Evolutionary conservation across 2,329 filamentous ascomycete species (phyloP), one percentile per base, ranked within the genome.

Genomic region (Trichoderma breve): DNA sequence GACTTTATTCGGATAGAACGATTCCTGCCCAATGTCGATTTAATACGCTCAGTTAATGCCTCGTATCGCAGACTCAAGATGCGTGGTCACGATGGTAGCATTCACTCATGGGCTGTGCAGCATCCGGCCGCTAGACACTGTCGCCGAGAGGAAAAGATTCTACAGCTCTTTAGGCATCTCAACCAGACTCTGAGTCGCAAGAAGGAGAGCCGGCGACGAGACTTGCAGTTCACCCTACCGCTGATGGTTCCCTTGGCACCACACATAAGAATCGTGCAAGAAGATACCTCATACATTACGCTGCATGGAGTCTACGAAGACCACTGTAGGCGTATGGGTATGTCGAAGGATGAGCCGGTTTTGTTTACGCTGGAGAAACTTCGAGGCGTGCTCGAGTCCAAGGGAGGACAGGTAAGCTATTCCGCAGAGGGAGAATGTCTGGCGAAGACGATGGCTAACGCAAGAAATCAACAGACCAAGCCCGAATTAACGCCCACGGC

Each of bases 1-100:
- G 96, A 99, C 81, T 99, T 99, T 80, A 92, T 99, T 75, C 92
- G 95, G 60, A 98, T 99, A 75, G 97, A 99, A 81, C 92, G 95
- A 28, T 99, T 99, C 88, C 83, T 99, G 77, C 95, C 97, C 11
- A 93, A 96, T 75, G 94, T 99, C 24, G 95, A 99, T 76, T 87
- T 98, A 67, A 93, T 99, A 55, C 91, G 96, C 70, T 93, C 92
- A 11, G 94, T 97, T 76, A 94, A 94, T 70, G 92, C 95, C 34
- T 98, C 95, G 65, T 95, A 98, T 82, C 90, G 96, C 36, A 90
- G 97, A 61, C 87, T 99, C 76, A 97, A 94, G 84, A 98, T 99
- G 80, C 93, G 97, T 75, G 97, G 96, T 18, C 95, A 98, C 79
- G 97, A 99, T 82, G 96, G 97, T 75, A 98, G 95, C 79, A 86